phyloP scores from a whole-genome alignment of 2,329 filamentous ascomycete genomes.

The Claviceps sp. region DNA sequence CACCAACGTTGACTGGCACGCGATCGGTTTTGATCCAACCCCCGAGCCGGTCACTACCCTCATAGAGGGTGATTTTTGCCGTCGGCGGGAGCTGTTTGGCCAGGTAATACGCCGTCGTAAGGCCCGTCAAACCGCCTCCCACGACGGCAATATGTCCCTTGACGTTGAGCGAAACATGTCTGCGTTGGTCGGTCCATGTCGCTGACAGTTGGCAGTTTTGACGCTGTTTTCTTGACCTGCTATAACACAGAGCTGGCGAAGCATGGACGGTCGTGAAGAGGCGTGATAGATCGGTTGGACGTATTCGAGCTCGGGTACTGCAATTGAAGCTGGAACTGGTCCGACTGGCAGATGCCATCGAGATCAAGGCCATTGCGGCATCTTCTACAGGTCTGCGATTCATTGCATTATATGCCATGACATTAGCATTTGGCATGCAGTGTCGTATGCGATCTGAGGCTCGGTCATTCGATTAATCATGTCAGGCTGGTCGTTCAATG shows the following conservation, averaged over 20 bases:
- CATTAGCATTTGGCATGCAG: background rate
- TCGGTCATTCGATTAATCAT: background rate
- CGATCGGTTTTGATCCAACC: constrained; percentile 70
- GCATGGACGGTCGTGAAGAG: background rate
- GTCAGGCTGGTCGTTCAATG: background rate
- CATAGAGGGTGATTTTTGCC: constrained; percentile 68
- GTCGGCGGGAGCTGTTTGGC: constrained; percentile 48
- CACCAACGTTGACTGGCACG: constrained; percentile 42
- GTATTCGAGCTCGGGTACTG: background rate
- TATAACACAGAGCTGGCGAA: background rate
- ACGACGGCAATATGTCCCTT: constrained; percentile 47
- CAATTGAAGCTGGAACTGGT: background rate
- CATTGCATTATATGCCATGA: background rate
- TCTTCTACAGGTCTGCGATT: constrained; percentile 11
- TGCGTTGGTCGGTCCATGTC: constrained; percentile 3
- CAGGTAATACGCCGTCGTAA: constrained; percentile 67
- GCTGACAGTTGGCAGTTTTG: constrained; percentile 3
- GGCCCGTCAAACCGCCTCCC: constrained; percentile 72
- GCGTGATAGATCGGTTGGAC: background rate
- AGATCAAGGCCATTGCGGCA: constrained; percentile 15
- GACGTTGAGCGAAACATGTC: constrained; percentile 10
- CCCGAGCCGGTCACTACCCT: constrained; percentile 55
- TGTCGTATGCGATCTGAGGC: background rate
- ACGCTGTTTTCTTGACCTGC: constrained; percentile 2
- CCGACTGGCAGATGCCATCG: constrained; percentile 10